These are phyloP conservation scores for Nidularia sp. DNA, from an alignment of 768 basidiomycete genomes.

Conservation along the genomic window DNA sequence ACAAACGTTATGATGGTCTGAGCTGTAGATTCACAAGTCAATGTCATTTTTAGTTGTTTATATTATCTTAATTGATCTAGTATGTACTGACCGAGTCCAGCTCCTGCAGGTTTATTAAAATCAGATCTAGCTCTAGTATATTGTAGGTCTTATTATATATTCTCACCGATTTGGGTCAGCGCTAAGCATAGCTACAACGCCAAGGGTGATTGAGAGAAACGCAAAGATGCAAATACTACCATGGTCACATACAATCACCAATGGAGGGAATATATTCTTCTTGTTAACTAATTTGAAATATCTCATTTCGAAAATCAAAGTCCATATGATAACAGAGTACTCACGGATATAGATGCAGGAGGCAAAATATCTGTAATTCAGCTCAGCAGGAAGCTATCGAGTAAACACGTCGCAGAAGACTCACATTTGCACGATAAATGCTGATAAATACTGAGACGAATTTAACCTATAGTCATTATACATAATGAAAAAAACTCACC, in stretches of 20 bases:
- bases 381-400: not conserved
- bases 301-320: not conserved
- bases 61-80: not conserved
- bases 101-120: not conserved
- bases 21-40: not conserved
- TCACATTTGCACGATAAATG: conserved; percentile 14
- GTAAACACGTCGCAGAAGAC: not conserved
- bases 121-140: not conserved
- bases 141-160: not conserved
- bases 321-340: not conserved
- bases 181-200: not conserved
- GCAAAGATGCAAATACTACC: not conserved
- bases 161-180: not conserved
- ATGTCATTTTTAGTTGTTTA: not conserved
- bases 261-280: not conserved
- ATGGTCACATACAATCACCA: not conserved
- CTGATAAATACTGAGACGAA: conserved; percentile 11
- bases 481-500: not conserved
- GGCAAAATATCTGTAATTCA: conserved; percentile 10
- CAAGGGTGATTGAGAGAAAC: not conserved
- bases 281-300: conserved; percentile 6
- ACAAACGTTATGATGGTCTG: not conserved
- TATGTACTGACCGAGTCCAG: not conserved
- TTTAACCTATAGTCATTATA: not conserved
- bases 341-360: conserved; percentile 8